Base-by-base conservation (phyloP, 371 early-diverging fungal species). In the Catenaria anguillulae region DNA sequence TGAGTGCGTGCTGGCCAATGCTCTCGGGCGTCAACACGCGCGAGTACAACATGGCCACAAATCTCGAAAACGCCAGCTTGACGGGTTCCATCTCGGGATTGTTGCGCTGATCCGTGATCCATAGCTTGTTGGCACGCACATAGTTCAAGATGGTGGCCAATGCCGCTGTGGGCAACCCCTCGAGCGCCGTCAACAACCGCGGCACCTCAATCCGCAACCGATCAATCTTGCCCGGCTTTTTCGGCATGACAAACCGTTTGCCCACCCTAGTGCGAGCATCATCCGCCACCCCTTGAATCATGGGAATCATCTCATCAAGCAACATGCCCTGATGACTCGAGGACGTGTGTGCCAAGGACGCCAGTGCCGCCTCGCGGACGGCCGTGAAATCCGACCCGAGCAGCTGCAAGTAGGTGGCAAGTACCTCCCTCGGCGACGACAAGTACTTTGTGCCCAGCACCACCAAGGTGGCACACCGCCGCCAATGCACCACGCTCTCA, bases 141-240 rank as follows among this genome's bases (percentile, higher is more conserved):
- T 33, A 15, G 13, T 8, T 21, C 36, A 35, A 4, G 58, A 58
- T 58, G 15, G 36, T 4, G 19, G 58, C 8, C 19, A 34, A 21
- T 21, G 58, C 24, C 36, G 58, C 31, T 1, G 13, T 1, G 5
- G 42, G 40, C 36, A 35, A 33, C 33, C 15, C 8, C 36, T n/a
- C 35, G 24, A 58, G 24, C 12, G 42, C 8, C 24, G 42, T 24
- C 2, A 58, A 36, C 36, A 58, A 24, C 15, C 43, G 58, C 43
- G 58, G 58, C 43, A 58, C 8, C 31, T 58, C 58, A 15, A 58
- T 29, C 21, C 58, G 58, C 36, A 58, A 5, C 36, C 58, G 58
- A 31, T 58, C 58, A 35, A 58, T 24, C 43, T 58, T 58, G 19
- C 40, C 26, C 40, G 42, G 42, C 21, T 42, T 58, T 17, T 42